phyloP scores from a whole-genome alignment of 1,139 yeast species.

The Pichia sp. region DNA sequence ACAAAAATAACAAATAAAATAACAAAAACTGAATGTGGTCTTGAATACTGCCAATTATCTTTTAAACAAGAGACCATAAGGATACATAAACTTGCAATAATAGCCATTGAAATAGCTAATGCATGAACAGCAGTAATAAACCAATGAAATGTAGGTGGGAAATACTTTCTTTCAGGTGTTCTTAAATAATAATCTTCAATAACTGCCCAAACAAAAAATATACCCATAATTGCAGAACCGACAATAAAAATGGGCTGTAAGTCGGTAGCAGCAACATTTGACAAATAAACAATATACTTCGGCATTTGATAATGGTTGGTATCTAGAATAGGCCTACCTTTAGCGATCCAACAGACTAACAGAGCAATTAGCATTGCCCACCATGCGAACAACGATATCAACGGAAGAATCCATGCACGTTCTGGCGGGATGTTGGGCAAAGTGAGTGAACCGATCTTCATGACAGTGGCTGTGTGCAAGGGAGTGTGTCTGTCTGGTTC shows the following conservation, averaged over 20 bases:
- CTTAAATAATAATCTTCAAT: conserved; percentile 54
- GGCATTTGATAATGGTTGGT: conserved; percentile 46
- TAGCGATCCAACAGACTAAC: conserved; percentile 65
- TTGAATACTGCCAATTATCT: conserved; percentile 47
- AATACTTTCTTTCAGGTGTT: conserved; percentile 36
- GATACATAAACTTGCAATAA: conserved; percentile 72
- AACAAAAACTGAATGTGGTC: conserved; percentile 67
- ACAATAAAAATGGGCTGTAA: conserved; percentile 77
- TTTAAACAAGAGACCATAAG: conserved; percentile 70
- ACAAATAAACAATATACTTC: conserved; percentile 49
- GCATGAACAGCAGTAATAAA: conserved; percentile 48
- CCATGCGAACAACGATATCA: conserved; percentile 55
- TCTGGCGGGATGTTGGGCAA: conserved; percentile 25
- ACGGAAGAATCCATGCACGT: conserved; percentile 44
- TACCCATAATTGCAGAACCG: conserved; percentile 74
- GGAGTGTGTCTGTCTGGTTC: too few species aligned
- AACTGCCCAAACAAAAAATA: conserved; percentile 65
- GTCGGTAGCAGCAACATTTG: conserved; percentile 82
- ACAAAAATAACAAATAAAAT: conserved; percentile 66
- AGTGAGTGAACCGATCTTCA: conserved; percentile 20
- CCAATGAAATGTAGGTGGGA: conserved; percentile 47
- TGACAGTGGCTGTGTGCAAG: too few species aligned
- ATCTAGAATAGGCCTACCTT: conserved; percentile 73
- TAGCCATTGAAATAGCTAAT: conserved; percentile 46
- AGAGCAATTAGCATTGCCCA: conserved; percentile 75